These are phyloP conservation scores for Phytopythium delawarense DNA, from an alignment of 352 stramenopile species.

Conservation along the genomic window DNA sequence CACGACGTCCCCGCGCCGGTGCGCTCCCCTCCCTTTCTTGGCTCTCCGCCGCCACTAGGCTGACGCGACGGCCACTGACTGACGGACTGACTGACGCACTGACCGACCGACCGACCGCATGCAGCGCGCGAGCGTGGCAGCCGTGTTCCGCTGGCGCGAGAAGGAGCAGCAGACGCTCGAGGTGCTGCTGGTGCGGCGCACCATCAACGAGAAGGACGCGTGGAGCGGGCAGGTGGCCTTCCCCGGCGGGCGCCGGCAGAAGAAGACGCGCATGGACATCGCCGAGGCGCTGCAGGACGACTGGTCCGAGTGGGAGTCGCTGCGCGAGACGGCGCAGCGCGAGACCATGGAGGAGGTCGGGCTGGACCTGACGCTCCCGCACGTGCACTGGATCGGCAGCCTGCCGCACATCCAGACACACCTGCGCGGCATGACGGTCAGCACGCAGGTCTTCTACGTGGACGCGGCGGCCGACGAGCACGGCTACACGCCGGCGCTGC, in stretches of 20 bases:
- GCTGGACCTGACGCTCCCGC: conserved; percentile 54
- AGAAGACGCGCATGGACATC: conserved; percentile 39
- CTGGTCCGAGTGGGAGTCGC: conserved; percentile 57
- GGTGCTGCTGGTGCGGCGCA: conserved; percentile 72
- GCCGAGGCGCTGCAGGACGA: conserved; percentile 24
- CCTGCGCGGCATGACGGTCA: conserved; percentile 58
- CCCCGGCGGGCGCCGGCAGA: conserved; percentile 64
- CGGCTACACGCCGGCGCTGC: conserved; percentile 42
- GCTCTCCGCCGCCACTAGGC: no score
- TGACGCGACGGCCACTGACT: neutral
- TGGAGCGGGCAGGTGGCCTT: conserved; percentile 86
- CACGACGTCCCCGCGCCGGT: conserved; percentile 30
- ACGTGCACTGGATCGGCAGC: conserved; percentile 65
- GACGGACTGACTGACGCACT: neutral
- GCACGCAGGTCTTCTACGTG: conserved; percentile 79
- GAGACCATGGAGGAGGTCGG: conserved; percentile 85
- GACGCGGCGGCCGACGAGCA: conserved; percentile 43
- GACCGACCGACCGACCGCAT: neutral
- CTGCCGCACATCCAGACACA: conserved; percentile 58
- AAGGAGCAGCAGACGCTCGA: conserved; percentile 58
- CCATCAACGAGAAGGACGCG: conserved; percentile 65
- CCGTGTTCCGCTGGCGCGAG: conserved; percentile 78
- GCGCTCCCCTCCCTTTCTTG: conserved; percentile 4
- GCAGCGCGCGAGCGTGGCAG: conserved; percentile 71
- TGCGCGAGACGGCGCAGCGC: conserved; percentile 61